phyloP scores from a whole-genome alignment of 768 basidiomycete genomes.

The Russula sp. region DNA sequence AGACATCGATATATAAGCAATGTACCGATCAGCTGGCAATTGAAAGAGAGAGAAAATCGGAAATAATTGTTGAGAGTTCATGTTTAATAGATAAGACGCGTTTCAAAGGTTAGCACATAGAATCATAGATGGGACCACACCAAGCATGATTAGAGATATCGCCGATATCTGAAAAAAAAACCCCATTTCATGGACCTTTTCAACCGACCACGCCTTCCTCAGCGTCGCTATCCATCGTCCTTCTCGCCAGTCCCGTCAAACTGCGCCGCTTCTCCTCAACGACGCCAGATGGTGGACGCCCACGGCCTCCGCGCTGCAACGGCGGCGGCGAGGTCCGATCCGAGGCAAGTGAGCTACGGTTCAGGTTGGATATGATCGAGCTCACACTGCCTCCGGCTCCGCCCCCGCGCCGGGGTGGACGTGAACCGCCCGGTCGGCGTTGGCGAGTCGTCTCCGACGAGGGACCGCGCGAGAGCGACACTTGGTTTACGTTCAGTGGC shows the following conservation, averaged over 20 bases:
- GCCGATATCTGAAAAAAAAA: background rate
- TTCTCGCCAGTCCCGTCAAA: conserved; percentile 49
- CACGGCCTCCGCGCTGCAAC: conserved; percentile 24
- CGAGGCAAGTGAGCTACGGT: conserved; percentile 23
- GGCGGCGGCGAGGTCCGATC: conserved; percentile 25
- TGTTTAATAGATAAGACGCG: background rate
- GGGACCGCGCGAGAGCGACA: conserved; percentile 24
- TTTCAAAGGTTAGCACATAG: conserved; percentile 1
- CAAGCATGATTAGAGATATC: background rate
- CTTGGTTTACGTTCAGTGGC: conserved; percentile 17
- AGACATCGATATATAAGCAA: background rate
- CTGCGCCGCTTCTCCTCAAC: conserved; percentile 24
- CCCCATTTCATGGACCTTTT: background rate
- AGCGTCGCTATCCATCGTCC: conserved; percentile 81
- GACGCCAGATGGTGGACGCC: conserved; percentile 27
- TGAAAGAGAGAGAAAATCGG: background rate
- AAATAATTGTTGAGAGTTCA: too few species aligned
- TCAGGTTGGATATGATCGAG: conserved; percentile 21
- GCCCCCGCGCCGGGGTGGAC: conserved; percentile 26
- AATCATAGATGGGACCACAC: background rate
- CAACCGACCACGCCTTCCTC: conserved; percentile 43
- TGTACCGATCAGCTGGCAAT: background rate
- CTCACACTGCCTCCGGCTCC: conserved; percentile 14
- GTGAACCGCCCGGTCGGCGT: conserved; percentile 25
- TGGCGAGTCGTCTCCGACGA: conserved; percentile 22